These are phyloP conservation scores for Metschnikowia rubicola DNA, from an alignment of 805 yeast species.

Conservation along the genomic window DNA sequence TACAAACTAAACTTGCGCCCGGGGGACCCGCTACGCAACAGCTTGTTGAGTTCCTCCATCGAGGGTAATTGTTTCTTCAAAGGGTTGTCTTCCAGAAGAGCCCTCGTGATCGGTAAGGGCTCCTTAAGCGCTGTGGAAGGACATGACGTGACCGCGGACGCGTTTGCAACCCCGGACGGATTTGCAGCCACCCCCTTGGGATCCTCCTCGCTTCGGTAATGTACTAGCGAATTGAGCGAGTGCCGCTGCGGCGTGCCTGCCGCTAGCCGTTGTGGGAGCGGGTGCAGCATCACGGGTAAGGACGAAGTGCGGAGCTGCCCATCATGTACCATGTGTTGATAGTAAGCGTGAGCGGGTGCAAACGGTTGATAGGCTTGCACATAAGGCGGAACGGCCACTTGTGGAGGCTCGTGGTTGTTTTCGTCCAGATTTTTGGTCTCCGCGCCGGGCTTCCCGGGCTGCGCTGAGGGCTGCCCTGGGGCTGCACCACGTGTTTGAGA, in stretches of 20 bases:
- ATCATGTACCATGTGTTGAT: conserved; percentile 14
- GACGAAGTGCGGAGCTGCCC: conserved; percentile 15
- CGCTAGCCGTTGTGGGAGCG: conserved; percentile 9
- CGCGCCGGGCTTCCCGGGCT: neutral
- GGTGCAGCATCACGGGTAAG: conserved; percentile 15
- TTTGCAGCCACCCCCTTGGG: neutral
- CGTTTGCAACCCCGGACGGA: neutral
- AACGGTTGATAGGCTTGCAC: conserved; percentile 19
- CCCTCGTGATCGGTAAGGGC: neutral
- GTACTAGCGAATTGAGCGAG: conserved; percentile 7
- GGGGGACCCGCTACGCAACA: conserved; percentile 20
- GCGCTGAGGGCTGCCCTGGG: neutral
- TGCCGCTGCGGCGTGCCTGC: conserved; percentile 13
- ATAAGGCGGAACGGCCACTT: neutral
- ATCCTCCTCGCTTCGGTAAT: neutral
- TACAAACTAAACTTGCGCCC: neutral
- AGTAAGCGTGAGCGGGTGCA: conserved; percentile 13
- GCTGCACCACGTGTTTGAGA: neutral
- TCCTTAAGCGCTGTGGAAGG: neutral
- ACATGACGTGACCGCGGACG: neutral
- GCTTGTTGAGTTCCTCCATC: conserved; percentile 35
- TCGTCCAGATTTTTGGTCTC: neutral
- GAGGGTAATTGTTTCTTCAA: conserved; percentile 29
- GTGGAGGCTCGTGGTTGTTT: neutral
- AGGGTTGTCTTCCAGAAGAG: neutral